phyloP scores from a whole-genome alignment of 2,329 filamentous ascomycete species.

The Alternaria alternata region DNA sequence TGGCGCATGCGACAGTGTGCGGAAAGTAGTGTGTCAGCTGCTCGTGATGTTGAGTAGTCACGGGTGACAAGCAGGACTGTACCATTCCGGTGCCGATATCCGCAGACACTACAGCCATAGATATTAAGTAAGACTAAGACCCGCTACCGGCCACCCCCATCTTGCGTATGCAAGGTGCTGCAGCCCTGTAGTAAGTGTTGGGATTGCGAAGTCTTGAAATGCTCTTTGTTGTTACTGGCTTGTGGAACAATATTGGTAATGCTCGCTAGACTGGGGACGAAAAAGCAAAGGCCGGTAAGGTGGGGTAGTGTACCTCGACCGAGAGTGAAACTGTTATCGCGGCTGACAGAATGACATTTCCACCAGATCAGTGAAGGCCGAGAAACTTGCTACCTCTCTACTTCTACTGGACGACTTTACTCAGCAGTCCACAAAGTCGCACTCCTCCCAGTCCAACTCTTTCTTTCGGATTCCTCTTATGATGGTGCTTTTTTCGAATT shows the following conservation, averaged over 20 bases:
- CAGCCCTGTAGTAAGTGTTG: constrained; percentile 11
- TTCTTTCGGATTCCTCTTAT: neutral
- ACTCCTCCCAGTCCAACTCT: constrained; percentile 13
- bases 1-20: neutral
- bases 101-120: constrained; percentile 5
- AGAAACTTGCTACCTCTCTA: neutral
- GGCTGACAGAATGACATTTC: neutral
- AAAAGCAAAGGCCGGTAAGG: constrained; percentile 4
- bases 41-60: constrained; percentile 1
- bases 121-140: neutral
- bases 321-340: neutral
- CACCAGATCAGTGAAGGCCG: neutral
- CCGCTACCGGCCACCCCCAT: constrained; percentile 3
- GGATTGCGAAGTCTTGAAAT: neutral
- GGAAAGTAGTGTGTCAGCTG: constrained; percentile 9
- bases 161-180: constrained; percentile 2
- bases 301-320: neutral
- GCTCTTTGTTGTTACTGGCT: neutral
- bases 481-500: neutral
- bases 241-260: neutral
- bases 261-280: neutral
- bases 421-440: constrained; percentile 16
- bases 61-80: neutral
- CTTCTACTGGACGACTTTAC: neutral
- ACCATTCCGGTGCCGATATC: constrained; percentile 10